Percentiles rank a stretch among this genome's conserved stretches.
Conservation (phyloP, 306 rosid species). For the Ormosia emarginata region DNA sequence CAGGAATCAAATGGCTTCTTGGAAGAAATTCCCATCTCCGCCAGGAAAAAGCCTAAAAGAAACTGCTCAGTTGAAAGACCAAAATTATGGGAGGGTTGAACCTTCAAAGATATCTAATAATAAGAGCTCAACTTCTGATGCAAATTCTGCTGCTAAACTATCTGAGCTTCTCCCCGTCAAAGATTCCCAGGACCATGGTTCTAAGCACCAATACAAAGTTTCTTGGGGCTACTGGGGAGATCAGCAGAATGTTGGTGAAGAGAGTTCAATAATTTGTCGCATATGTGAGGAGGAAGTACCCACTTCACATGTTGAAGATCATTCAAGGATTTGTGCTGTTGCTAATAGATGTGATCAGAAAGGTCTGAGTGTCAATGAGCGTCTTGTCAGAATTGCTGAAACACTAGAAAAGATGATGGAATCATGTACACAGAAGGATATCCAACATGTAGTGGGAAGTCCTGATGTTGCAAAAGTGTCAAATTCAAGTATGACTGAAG, state of each 20-base stretch:
- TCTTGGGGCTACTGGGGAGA: conserved; percentile 98
- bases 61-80: conserved; percentile 54
- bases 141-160: conserved; percentile 57
- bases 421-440: conserved; percentile 72
- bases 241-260: conserved; percentile 59
- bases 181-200: conserved; percentile 74
- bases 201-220: conserved; percentile 79
- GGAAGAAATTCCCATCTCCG: conserved; percentile 88
- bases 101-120: conserved; percentile 45
- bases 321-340: conserved; percentile 91
- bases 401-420: conserved; percentile 87
- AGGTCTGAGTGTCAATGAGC: conserved; percentile 92
- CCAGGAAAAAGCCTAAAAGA: conserved; percentile 52
- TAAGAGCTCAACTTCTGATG: conserved; percentile 51
- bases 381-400: conserved; percentile 78
- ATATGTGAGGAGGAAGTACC: conserved; percentile 99
- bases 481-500: conserved; percentile 89
- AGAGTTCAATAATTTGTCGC: conserved; percentile 90
- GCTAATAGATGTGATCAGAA: conserved; percentile 95
- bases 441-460: conserved; percentile 74
- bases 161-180: conserved; percentile 57
- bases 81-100: conserved; percentile 52
- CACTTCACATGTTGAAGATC: conserved; percentile 90
- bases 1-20: conserved; percentile 76
- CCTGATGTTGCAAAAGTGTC: conserved; percentile 95